phyloP scores from a whole-genome alignment of 129 eudicot species.

The Dittrichia graveolens region DNA sequence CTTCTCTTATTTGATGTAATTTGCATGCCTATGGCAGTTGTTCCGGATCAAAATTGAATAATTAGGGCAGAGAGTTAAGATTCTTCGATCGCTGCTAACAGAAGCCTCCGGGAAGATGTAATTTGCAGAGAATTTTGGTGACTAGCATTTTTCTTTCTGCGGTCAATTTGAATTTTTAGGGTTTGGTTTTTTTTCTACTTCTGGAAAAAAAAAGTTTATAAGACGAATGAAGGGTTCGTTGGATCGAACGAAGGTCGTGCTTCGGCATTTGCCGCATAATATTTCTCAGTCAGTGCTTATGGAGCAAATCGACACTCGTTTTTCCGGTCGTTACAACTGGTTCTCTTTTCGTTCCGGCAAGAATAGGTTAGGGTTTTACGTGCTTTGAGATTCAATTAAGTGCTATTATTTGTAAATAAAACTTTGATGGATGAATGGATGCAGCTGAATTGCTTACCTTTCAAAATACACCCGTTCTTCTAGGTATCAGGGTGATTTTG shows the following conservation, averaged over 20 bases:
- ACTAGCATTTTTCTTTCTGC: conserved; percentile 9
- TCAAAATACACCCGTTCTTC: conserved; percentile 4
- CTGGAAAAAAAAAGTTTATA: conserved; percentile 12
- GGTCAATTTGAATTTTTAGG: conserved; percentile 37
- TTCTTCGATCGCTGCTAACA: conserved; percentile 26
- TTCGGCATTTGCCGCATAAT: conserved; percentile 89
- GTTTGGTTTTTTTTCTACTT: conserved; percentile 40
- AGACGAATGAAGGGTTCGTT: conserved; percentile 64
- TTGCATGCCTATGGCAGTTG: conserved; percentile 35
- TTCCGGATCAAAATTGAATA: conserved; percentile 25
- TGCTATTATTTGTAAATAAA: background rate
- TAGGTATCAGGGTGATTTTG: conserved; percentile 9
- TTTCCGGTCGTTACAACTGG: conserved; percentile 73
- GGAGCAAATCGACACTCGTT: conserved; percentile 70
- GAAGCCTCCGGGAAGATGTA: conserved; percentile 30
- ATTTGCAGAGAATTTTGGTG: conserved; percentile 12
- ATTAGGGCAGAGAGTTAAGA: conserved; percentile 43
- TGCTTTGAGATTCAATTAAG: conserved; percentile 17
- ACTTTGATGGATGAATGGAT: background rate
- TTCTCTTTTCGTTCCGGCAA: conserved; percentile 63
- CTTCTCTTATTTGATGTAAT: background rate
- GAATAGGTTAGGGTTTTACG: conserved; percentile 57
- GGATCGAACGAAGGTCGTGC: conserved; percentile 87
- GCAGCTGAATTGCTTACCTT: conserved; percentile 6
- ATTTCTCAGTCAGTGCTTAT: conserved; percentile 62